Evolutionary conservation across 192 early-diverging fungal genomes (phyloP).

Genomic region (Coemansia reversa): DNA sequence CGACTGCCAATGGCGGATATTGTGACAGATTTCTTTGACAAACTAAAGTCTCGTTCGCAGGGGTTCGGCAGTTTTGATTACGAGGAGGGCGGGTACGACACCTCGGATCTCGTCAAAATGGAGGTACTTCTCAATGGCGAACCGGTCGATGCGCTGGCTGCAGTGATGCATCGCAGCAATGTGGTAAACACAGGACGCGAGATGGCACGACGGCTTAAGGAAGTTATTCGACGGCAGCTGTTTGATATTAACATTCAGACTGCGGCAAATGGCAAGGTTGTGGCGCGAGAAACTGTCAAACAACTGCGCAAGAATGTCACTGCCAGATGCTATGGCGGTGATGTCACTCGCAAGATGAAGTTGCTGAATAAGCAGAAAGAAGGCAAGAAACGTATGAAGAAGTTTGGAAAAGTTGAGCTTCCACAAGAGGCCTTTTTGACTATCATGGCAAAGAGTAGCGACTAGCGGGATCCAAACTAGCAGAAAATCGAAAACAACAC

Average conservation of each 20-base stretch:
- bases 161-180: conserved; percentile 78
- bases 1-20: conserved; percentile 89
- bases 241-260: conserved; percentile 96
- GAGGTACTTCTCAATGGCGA: conserved; percentile 88
- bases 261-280: conserved; percentile 75
- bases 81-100: conserved; percentile 86
- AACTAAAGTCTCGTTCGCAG: conserved; percentile 85
- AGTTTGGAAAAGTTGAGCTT: conserved; percentile 84
- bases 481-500: too few relatives aligned
- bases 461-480: background rate
- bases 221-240: conserved; percentile 82
- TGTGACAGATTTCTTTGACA: conserved; percentile 93
- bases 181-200: conserved; percentile 73
- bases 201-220: conserved; percentile 79
- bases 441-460: conserved; percentile 23
- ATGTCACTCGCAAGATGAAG: conserved; percentile 97
- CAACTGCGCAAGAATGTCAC: conserved; percentile 94
- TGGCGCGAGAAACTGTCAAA: conserved; percentile 82
- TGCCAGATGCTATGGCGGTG: conserved; percentile 96
- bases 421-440: conserved; percentile 87
- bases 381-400: conserved; percentile 94
- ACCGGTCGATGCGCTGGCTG: conserved; percentile 88
- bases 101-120: conserved; percentile 88
- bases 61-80: conserved; percentile 91
- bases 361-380: conserved; percentile 92